phyloP scores from a whole-genome alignment of 805 yeast species.

The Candida lessepsii region DNA sequence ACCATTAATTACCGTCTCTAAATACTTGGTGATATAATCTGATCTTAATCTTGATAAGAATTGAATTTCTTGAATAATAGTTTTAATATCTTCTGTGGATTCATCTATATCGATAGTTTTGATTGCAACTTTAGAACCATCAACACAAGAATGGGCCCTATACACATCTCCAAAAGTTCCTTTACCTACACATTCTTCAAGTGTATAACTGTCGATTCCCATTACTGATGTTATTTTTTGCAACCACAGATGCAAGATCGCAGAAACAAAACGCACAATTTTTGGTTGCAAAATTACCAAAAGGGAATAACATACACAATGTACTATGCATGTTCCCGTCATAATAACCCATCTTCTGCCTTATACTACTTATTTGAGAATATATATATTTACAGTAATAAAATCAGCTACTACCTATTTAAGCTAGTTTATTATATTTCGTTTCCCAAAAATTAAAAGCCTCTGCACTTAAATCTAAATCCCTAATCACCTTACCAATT shows the following conservation, averaged over 20 bases:
- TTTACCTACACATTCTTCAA: constrained; percentile 65
- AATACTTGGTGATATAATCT: constrained; percentile 61
- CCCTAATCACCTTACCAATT: constrained; percentile 34
- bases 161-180: constrained; percentile 90
- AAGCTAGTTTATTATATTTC: constrained; percentile 18
- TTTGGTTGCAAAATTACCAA: constrained; percentile 3
- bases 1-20: constrained; percentile 61
- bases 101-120: constrained; percentile 82
- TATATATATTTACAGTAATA: constrained; percentile 1
- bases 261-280: background rate
- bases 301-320: too few relatives aligned
- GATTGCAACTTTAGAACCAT: constrained; percentile 65
- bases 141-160: constrained; percentile 46
- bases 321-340: too few relatives aligned
- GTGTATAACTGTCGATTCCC: constrained; percentile 20
- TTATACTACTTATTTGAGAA: too few relatives aligned
- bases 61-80: constrained; percentile 73
- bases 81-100: constrained; percentile 70
- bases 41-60: constrained; percentile 66
- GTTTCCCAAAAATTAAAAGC: constrained; percentile 57
- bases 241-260: constrained; percentile 5
- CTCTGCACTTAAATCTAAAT: constrained; percentile 38
- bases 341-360: background rate
- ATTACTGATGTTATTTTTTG: constrained; percentile 11
- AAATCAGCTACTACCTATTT: too few relatives aligned